These are phyloP conservation scores for Colletotrichum caudatum DNA, from an alignment of 2,329 filamentous ascomycete species.

Conservation along the genomic window DNA sequence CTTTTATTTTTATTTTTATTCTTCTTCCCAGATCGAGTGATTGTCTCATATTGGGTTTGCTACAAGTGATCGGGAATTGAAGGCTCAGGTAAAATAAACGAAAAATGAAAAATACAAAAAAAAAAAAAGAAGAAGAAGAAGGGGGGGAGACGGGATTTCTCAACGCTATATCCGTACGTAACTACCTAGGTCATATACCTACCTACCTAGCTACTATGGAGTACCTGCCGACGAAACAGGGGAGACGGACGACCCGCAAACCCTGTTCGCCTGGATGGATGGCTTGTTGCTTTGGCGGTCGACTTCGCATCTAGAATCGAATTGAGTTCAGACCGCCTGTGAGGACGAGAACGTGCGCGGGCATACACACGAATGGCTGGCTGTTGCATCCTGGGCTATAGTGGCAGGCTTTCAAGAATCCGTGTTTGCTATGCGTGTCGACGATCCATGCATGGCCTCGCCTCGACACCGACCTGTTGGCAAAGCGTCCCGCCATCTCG, in stretches of 20 bases:
- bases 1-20: not conserved
- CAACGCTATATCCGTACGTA: not conserved
- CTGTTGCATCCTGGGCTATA: slow-evolving; percentile 2
- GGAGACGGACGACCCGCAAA: slow-evolving; percentile 8
- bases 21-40: not conserved
- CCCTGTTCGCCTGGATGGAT: slow-evolving; percentile 4
- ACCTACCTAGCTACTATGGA: too few species aligned
- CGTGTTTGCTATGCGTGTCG: not conserved
- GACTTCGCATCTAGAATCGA: slow-evolving; percentile 1
- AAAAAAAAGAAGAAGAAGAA: too few species aligned
- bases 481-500: slow-evolving; percentile 19
- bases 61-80: not conserved
- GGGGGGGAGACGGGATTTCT: not conserved
- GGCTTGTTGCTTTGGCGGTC: slow-evolving; percentile 17
- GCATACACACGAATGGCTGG: not conserved
- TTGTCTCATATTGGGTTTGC: slow-evolving; percentile 21
- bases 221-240: not conserved
- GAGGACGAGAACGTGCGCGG: slow-evolving; percentile 7
- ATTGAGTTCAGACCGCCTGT: slow-evolving; percentile 17
- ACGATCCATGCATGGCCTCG: not conserved
- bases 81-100: not conserved
- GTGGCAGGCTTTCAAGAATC: not conserved
- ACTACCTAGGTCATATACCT: too few species aligned
- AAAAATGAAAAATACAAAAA: too few species aligned
- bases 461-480: not conserved